A percentile compares a stretch with the other conserved stretches of the same genome.
Conservation (phyloP, 768 basidiomycete genomes). For the Boletus pseudo-olivaceus region DNA sequence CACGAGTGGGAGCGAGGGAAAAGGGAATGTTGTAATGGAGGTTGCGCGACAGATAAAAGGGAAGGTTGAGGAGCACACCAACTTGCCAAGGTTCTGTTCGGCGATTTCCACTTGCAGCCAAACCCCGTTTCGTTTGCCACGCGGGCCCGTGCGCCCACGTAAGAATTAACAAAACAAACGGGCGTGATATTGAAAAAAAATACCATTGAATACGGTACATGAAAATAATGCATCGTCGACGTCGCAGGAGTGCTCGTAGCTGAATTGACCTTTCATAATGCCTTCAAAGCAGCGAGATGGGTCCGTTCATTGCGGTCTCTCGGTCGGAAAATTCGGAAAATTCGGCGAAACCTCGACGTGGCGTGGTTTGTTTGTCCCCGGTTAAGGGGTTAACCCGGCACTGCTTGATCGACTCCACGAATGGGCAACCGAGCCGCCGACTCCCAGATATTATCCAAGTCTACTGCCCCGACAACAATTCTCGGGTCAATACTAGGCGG, state of each 20-base stretch:
- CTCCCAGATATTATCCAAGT: slow-evolving; percentile 4
- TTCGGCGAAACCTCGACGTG: slow-evolving; percentile 8
- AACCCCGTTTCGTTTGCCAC: slow-evolving; percentile 38
- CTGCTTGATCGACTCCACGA: slow-evolving; percentile 21
- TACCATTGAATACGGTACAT: slow-evolving; percentile 31
- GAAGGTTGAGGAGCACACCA: slow-evolving; percentile 39
- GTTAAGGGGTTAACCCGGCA: slow-evolving; percentile 29
- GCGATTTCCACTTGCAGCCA: slow-evolving; percentile 39
- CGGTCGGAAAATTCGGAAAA: slow-evolving; percentile 6
- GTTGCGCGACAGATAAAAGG: slow-evolving; percentile 37
- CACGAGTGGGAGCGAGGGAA: slow-evolving; percentile 13
- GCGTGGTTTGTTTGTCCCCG: slow-evolving; percentile 31
- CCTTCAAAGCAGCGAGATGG: slow-evolving; percentile 8
- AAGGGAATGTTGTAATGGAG: slow-evolving; percentile 17
- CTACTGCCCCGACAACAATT: neutral
- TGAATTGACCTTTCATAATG: slow-evolving; percentile 10
- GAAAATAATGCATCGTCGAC: slow-evolving; percentile 21
- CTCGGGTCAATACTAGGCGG: slow-evolving; percentile 1
- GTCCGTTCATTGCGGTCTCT: neutral
- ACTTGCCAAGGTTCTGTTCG: slow-evolving; percentile 35
- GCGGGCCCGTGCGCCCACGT: slow-evolving; percentile 39
- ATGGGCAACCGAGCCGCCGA: slow-evolving; percentile 2
- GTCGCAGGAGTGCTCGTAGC: slow-evolving; percentile 18
- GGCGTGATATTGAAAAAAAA: slow-evolving; percentile 29
- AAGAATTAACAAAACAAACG: slow-evolving; percentile 36